Evolutionary conservation across 306 rosid genomes (phyloP), one percentile per base, ranked within the genome.

Genomic region (Dryas drummondii): DNA sequence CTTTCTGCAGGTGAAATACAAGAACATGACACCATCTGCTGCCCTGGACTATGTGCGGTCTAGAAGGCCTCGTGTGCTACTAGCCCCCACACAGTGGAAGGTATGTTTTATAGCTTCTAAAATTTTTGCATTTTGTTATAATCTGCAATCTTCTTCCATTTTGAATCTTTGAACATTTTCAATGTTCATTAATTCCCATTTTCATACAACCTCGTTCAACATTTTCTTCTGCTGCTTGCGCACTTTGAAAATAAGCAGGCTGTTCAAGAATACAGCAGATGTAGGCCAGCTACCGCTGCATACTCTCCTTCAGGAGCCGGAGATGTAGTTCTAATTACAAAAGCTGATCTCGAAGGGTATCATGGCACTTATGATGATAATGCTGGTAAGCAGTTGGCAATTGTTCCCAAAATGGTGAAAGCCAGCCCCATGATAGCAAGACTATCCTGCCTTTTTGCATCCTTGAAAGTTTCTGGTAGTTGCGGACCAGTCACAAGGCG

Each of bases 51-150:
- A 87, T 67, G 98, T 91, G 62, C 91, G 96, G 64, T 91, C 93
- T 42, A 87, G 89, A 84, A 86, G 98, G 69, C 98, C 97, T 26
- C 88, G 97, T 50, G 97, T 94, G 67, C 82, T 94, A 65, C 86
- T 94, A 74, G 97, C 98, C 46, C 97, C 98, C 19, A 81, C 97
- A 2, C 98, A 94, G 76, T 91, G 98, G 98, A 86, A 91, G 91
- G 97, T 94, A 81, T 68, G 48, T 47, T 44, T 22, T 56, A 7
- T 14, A 16, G 40, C 2, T 57, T 16, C 17, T 69, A 12, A 26
- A 16, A 9, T 15, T 14, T 42, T 4, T 2, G 27, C 62, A 51
- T 19, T 59, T 15, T 44, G 4, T n/a, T 46, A 16, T 13, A 50
- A 10, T 50, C n/a, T 45, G 15, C 55, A 37, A 57, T 22, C 10